Evolutionary conservation across 495 filamentous ascomycete genomes (phyloP), one percentile per base, ranked within the genome.

Genomic region (Xylaria sp.): DNA sequence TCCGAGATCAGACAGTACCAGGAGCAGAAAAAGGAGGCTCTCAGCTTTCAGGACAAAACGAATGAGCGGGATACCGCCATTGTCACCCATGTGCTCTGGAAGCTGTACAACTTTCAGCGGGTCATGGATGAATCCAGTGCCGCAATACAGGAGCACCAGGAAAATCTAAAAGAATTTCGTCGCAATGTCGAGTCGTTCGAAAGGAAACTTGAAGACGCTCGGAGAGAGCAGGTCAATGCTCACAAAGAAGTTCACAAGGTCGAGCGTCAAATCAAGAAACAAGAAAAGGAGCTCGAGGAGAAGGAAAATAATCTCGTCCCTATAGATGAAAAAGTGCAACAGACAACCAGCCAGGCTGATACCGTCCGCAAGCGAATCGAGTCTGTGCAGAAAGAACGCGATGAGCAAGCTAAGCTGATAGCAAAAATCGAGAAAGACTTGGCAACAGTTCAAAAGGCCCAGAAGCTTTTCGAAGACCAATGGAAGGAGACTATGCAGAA

Each of bases 1-100:
- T 95, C 93, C 0, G 96, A 99, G 80, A 95, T 99, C 76, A 97
- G 95, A 80, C 93, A 97, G 75, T 98, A 97, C 75, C 93, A 96
- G 72, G 93, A 98, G 78, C 95, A 98, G 82, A 98, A 99, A 84
- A 90, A 92, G 64, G 97, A 98, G 76, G 95, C 95, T 11, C 96
- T 98, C 61, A 94, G 91, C 71, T 98, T 93, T 76, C 90, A 95
- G 50, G 88, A 88, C 58, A 97, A 97, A 80, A 91, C 90, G 1
- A 90, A 95, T 58, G 94, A 98, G 81, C 88, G 93, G 46, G 95
- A 98, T 79, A 89, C 94, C 66, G 97, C 96, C 14, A 92, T 97
- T 68, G 93, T 98, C 61, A 96, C 93, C 0, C 97, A 98, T 68
- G 94, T 97, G 46, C 83, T 98, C 15, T 98, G 96, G 95, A 98